Conservation (phyloP, 495 filamentous ascomycete species). For the Symbiotaphrina buchneri region DNA sequence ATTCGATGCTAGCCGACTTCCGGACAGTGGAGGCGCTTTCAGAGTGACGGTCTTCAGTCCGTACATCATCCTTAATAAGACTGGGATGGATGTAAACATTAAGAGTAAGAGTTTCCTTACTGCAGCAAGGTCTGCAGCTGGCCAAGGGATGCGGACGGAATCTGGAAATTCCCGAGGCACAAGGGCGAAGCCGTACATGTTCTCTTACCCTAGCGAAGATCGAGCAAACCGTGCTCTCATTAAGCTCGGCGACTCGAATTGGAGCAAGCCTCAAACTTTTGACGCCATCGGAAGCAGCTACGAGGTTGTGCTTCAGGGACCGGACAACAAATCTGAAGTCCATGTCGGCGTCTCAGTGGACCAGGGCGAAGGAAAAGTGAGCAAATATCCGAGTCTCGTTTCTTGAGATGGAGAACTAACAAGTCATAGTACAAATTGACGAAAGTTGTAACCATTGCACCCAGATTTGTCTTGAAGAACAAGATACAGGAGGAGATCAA, state of each 20-base stretch:
- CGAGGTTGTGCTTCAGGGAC: conserved; percentile 60
- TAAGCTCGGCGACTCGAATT: conserved; percentile 68
- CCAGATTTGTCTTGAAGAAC: conserved; percentile 86
- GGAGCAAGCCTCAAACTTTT: conserved; percentile 95
- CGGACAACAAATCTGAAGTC: conserved; percentile 51
- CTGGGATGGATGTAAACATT: conserved; percentile 71
- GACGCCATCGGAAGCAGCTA: conserved; percentile 91
- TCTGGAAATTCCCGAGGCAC: conserved; percentile 20
- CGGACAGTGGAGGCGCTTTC: conserved; percentile 88
- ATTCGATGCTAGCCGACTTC: conserved; percentile 32
- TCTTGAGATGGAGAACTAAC: conserved; percentile 1
- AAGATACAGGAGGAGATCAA: conserved; percentile 71
- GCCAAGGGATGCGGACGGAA: conserved; percentile 38
- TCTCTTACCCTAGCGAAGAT: conserved; percentile 73
- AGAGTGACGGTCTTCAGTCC: conserved; percentile 83
- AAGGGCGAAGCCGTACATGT: conserved; percentile 84
- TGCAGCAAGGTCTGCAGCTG: conserved; percentile 56
- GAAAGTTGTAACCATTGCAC: conserved; percentile 83
- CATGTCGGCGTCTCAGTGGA: conserved; percentile 74
- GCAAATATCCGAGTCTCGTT: background rate
- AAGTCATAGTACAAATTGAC: conserved; percentile 54
- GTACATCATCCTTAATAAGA: conserved; percentile 88
- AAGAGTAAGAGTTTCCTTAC: conserved; percentile 76
- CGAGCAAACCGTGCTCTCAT: conserved; percentile 71
- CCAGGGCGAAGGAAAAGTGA: conserved; percentile 67